Conservation (phyloP, 805 yeast species). For the Yarrowia deformans region DNA sequence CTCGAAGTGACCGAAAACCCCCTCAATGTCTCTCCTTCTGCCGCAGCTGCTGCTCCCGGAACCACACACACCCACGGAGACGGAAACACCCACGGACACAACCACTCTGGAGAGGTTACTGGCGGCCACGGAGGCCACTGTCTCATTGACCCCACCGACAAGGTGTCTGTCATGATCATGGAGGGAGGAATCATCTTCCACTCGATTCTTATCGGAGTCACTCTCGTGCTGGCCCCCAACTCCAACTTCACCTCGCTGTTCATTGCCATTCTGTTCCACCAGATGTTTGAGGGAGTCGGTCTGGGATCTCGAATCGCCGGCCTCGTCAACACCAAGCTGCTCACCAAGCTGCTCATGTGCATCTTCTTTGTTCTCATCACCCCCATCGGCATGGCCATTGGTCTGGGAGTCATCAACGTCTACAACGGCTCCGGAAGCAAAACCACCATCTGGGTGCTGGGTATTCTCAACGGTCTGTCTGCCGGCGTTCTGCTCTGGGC, state of each 20-base stretch:
- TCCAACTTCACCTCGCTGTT: slow-evolving; percentile 62
- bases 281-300: slow-evolving; percentile 81
- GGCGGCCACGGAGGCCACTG: slow-evolving; percentile 56
- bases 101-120: slow-evolving; percentile 38
- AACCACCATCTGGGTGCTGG: slow-evolving; percentile 66
- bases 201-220: slow-evolving; percentile 67
- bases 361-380: slow-evolving; percentile 64
- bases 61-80: slow-evolving; percentile 29
- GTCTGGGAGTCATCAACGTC: slow-evolving; percentile 70
- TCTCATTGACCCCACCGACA: slow-evolving; percentile 52
- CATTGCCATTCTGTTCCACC: slow-evolving; percentile 69
- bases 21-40: slow-evolving; percentile 15
- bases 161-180: slow-evolving; percentile 45
- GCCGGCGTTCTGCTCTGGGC: slow-evolving; percentile 77
- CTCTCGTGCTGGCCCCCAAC: slow-evolving; percentile 53
- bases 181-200: slow-evolving; percentile 73
- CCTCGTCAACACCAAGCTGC: slow-evolving; percentile 57
- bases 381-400: slow-evolving; percentile 75
- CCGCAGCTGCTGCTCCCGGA: slow-evolving; percentile 30
- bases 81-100: slow-evolving; percentile 32
- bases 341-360: slow-evolving; percentile 41
- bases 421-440: slow-evolving; percentile 64
- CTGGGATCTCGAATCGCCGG: slow-evolving; percentile 75
- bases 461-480: slow-evolving; percentile 72
- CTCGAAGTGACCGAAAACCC: slow-evolving; percentile 1